Conservation (phyloP, 306 rosid genomes). For the Leucaena leucocephala region DNA sequence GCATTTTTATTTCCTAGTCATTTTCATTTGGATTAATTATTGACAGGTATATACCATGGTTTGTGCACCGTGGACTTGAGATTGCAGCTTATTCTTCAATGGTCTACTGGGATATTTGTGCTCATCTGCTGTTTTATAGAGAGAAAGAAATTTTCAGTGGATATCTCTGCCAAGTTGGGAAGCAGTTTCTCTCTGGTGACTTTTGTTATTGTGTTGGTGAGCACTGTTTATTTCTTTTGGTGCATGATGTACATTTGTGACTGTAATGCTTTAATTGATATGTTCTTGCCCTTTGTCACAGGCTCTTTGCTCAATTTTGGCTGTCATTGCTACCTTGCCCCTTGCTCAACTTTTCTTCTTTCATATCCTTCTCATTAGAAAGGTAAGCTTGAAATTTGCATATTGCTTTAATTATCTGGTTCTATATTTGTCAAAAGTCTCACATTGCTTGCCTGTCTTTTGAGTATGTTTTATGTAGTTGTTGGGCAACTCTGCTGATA, state of each 20-base stretch:
- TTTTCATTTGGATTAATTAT: conserved; percentile 59
- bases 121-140: conserved; percentile 74
- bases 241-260: not conserved
- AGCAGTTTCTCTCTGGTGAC: conserved; percentile 89
- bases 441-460: not conserved
- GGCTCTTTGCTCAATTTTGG: conserved; percentile 77
- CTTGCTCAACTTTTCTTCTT: conserved; percentile 80
- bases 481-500: not conserved
- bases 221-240: conserved; percentile 26
- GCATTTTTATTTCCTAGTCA: conserved; percentile 54
- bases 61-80: conserved; percentile 72
- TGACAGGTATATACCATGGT: conserved; percentile 69
- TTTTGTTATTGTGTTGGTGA: conserved; percentile 78
- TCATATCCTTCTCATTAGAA: conserved; percentile 83
- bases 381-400: conserved; percentile 46
- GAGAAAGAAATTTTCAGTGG: conserved; percentile 67
- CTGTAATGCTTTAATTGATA: not conserved
- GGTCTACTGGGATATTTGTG: conserved; percentile 83
- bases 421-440: not conserved
- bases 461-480: not conserved
- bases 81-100: conserved; percentile 96
- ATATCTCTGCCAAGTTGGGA: conserved; percentile 75
- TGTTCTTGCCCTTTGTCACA: conserved; percentile 24
- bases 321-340: conserved; percentile 81
- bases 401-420: conserved; percentile 16